A percentile compares a stretch with the other conserved stretches of the same genome.
Evolutionary conservation across 768 basidiomycete species (phyloP).

Genomic region (Termitomyces sp.): DNA sequence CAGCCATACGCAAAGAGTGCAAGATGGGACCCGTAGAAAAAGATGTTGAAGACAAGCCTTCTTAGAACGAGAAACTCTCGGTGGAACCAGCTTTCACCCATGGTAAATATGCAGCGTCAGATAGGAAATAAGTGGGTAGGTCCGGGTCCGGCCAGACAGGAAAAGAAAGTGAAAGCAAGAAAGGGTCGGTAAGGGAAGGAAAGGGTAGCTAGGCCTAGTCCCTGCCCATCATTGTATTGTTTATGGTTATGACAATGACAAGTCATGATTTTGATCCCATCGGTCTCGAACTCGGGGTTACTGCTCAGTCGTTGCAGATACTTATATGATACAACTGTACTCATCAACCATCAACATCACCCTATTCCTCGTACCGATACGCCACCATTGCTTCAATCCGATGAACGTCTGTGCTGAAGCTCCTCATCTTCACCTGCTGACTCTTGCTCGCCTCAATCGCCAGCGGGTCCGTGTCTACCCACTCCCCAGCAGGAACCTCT

Average conservation of each 20-base stretch:
- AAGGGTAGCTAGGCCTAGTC: conserved; percentile 9
- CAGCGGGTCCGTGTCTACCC: conserved; percentile 92
- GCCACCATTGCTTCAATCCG: conserved; percentile 97
- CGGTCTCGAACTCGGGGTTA: conserved; percentile 15
- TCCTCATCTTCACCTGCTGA: conserved; percentile 91
- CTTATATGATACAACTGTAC: neutral
- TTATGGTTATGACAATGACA: conserved; percentile 25
- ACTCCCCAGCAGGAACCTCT: conserved; percentile 88
- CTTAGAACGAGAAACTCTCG: conserved; percentile 61
- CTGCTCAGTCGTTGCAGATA: neutral
- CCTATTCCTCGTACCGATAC: conserved; percentile 86
- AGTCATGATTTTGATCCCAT: conserved; percentile 22
- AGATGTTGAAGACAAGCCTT: conserved; percentile 65
- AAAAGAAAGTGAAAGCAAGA: conserved; percentile 18
- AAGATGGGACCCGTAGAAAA: conserved; percentile 80
- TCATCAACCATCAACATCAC: neutral
- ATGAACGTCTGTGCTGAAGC: conserved; percentile 97
- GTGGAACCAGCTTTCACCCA: conserved; percentile 70
- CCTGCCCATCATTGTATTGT: conserved; percentile 9
- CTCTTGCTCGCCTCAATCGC: conserved; percentile 92
- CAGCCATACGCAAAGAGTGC: conserved; percentile 83
- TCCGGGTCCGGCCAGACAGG: conserved; percentile 52
- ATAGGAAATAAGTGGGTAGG: conserved; percentile 29
- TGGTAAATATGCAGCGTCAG: conserved; percentile 24
- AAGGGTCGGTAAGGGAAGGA: conserved; percentile 16